Percentiles rank a stretch among this genome's conserved stretches.
These are phyloP conservation scores for Picochlorum sp. DNA, from an alignment of 139 green algal genomes.

Conservation along the genomic window DNA sequence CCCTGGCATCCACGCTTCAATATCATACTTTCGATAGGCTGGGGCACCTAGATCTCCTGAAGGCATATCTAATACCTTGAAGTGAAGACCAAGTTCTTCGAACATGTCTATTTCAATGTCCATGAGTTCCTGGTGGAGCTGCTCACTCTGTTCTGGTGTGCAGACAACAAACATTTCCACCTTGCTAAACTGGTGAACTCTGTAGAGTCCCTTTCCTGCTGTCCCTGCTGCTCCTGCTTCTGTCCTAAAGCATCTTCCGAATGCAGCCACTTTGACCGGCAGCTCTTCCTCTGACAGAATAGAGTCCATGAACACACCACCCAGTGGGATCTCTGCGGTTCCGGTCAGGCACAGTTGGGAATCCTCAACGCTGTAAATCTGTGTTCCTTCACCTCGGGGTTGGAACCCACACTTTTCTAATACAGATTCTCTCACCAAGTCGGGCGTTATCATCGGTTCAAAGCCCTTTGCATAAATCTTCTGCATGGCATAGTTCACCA, in stretches of 20 bases:
- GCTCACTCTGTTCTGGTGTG: constrained; percentile 81
- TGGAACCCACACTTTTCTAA: constrained; percentile 99
- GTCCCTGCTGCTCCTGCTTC: constrained; percentile 84
- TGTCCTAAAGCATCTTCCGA: constrained; percentile 93
- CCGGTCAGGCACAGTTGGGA: constrained; percentile 85
- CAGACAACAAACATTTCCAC: constrained; percentile 97
- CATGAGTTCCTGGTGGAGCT: constrained; percentile 77
- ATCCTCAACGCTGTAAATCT: constrained; percentile 85
- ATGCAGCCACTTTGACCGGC: constrained; percentile 85
- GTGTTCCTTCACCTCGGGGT: constrained; percentile 81
- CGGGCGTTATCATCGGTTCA: constrained; percentile 82
- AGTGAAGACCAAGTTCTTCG: constrained; percentile 89
- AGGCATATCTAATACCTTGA: constrained; percentile 97
- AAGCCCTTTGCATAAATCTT: constrained; percentile 69
- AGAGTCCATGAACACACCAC: constrained; percentile 81
- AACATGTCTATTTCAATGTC: constrained; percentile 81
- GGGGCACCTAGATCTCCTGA: constrained; percentile 88
- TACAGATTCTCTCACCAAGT: constrained; percentile 82
- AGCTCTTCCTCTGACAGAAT: constrained; percentile 73
- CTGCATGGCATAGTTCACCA: constrained; percentile 80
- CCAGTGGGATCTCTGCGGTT: constrained; percentile 93
- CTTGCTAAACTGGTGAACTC: constrained; percentile 99
- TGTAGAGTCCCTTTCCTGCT: constrained; percentile 84
- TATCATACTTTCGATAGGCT: constrained; percentile 93
- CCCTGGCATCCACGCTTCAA: constrained; percentile 99